Conservation (phyloP, 495 filamentous ascomycete genomes). For the Lasiosphaeria miniovina region DNA sequence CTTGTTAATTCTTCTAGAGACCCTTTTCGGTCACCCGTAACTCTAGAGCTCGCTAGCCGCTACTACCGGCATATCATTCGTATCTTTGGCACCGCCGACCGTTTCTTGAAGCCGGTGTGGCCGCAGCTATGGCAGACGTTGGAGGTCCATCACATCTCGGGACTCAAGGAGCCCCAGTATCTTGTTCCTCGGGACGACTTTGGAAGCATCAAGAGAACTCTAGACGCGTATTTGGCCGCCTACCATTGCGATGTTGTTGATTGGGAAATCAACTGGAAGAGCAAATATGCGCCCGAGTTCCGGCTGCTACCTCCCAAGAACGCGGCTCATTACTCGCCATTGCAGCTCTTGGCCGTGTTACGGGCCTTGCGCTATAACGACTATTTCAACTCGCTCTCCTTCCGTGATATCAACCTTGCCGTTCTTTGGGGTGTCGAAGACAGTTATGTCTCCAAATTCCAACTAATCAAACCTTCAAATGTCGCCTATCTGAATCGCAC, state of each 20-base stretch:
- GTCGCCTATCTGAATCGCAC: slow-evolving; percentile 32
- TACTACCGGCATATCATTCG: slow-evolving; percentile 74
- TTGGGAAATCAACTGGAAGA: slow-evolving; percentile 75
- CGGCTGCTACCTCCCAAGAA: slow-evolving; percentile 68
- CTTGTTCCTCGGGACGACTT: slow-evolving; percentile 68
- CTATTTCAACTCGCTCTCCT: slow-evolving; percentile 81
- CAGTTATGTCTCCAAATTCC: slow-evolving; percentile 9
- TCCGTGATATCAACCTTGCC: slow-evolving; percentile 65
- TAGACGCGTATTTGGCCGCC: slow-evolving; percentile 81
- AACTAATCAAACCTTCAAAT: slow-evolving; percentile 20
- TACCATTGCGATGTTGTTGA: slow-evolving; percentile 70
- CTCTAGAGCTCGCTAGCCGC: slow-evolving; percentile 74
- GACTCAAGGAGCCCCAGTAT: slow-evolving; percentile 50
- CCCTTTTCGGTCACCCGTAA: slow-evolving; percentile 61
- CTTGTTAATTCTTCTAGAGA: slow-evolving; percentile 42
- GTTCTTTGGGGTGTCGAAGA: slow-evolving; percentile 34
- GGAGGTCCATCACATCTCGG: slow-evolving; percentile 60
- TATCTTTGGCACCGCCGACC: slow-evolving; percentile 67
- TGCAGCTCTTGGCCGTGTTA: slow-evolving; percentile 83
- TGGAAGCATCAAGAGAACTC: slow-evolving; percentile 74
- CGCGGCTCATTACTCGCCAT: slow-evolving; percentile 58
- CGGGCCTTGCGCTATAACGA: slow-evolving; percentile 90
- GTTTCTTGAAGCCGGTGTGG: slow-evolving; percentile 82
- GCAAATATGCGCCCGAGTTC: slow-evolving; percentile 80
- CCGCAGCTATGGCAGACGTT: slow-evolving; percentile 66